Percentiles rank a stretch among this genome's conserved stretches.
These are phyloP conservation scores for Xylaria sp. DNA, from an alignment of 2,329 filamentous ascomycete genomes.

Conservation along the genomic window DNA sequence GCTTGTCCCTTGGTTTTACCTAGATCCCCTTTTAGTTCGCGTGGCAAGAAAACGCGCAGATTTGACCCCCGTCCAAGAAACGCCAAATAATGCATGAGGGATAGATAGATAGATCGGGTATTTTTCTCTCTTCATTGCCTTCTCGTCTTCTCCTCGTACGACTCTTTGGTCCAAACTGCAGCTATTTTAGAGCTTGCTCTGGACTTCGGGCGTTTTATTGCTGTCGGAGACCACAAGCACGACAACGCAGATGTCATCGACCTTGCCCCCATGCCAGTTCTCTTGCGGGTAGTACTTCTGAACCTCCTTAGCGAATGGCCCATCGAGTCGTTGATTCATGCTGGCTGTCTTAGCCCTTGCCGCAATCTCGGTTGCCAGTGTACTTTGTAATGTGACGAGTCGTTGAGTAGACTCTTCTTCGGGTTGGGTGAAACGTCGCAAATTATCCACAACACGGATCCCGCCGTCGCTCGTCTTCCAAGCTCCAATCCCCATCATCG, in stretches of 20 bases:
- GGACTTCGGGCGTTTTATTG: slow-evolving; percentile 31
- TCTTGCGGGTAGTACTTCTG: slow-evolving; percentile 86
- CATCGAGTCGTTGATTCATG: slow-evolving; percentile 79
- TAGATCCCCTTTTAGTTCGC: slow-evolving; percentile 2
- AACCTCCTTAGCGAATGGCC: slow-evolving; percentile 94
- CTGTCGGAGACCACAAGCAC: slow-evolving; percentile 78
- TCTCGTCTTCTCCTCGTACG: not conserved
- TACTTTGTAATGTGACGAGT: slow-evolving; percentile 69
- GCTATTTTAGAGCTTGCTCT: slow-evolving; percentile 36
- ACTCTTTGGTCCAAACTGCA: not conserved
- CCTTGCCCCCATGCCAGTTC: slow-evolving; percentile 88
- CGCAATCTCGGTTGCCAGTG: slow-evolving; percentile 80
- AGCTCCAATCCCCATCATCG: slow-evolving; percentile 76
- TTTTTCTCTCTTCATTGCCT: not conserved
- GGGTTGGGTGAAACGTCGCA: slow-evolving; percentile 57
- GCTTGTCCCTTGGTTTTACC: not conserved
- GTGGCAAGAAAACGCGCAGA: slow-evolving; percentile 6
- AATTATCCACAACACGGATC: slow-evolving; percentile 65
- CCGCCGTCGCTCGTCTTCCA: slow-evolving; percentile 72
- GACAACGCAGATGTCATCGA: slow-evolving; percentile 93
- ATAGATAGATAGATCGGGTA: slow-evolving; percentile 13
- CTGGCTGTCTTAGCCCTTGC: slow-evolving; percentile 85
- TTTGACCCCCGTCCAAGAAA: slow-evolving; percentile 21
- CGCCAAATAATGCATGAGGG: slow-evolving; percentile 34
- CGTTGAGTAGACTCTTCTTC: slow-evolving; percentile 34